These are phyloP conservation scores for Colletotrichum spinosum DNA, from an alignment of 2,329 filamentous ascomycete genomes.

Conservation along the genomic window DNA sequence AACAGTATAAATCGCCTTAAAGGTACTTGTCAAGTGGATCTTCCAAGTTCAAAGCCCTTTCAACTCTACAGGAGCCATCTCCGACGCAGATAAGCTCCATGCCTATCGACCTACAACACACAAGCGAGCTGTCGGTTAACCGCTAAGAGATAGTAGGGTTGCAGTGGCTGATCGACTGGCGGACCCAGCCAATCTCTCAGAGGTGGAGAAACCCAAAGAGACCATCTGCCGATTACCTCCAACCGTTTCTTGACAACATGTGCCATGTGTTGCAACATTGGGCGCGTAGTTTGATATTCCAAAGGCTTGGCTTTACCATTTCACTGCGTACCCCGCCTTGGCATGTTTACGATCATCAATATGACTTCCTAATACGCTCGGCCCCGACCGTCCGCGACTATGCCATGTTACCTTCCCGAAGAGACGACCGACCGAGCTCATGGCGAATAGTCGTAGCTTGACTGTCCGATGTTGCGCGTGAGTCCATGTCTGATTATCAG, in stretches of 20 bases:
- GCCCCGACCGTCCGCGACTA: not conserved
- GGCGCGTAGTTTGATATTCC: constrained; percentile 2
- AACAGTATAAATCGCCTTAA: too few relatives aligned
- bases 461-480: constrained; percentile 1
- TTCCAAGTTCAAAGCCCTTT: too few relatives aligned
- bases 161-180: constrained; percentile 7
- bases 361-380: constrained; percentile 31
- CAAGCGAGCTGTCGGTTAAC: not conserved
- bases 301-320: not conserved
- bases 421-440: constrained; percentile 5
- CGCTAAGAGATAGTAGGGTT: constrained; percentile 30
- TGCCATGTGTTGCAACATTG: not conserved
- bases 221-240: not conserved
- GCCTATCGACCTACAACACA: too few relatives aligned
- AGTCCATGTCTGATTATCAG: not conserved
- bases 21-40: too few relatives aligned
- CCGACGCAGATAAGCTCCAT: too few relatives aligned
- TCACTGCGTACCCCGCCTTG: constrained; percentile 6
- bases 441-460: constrained; percentile 1
- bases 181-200: constrained; percentile 8
- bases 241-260: constrained; percentile 11
- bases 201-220: constrained; percentile 33
- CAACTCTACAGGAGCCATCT: too few relatives aligned
- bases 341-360: not conserved
- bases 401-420: constrained; percentile 32